Base-by-base conservation (phyloP, 169 alveolate genomes). In the Plasmodium relictum region DNA sequence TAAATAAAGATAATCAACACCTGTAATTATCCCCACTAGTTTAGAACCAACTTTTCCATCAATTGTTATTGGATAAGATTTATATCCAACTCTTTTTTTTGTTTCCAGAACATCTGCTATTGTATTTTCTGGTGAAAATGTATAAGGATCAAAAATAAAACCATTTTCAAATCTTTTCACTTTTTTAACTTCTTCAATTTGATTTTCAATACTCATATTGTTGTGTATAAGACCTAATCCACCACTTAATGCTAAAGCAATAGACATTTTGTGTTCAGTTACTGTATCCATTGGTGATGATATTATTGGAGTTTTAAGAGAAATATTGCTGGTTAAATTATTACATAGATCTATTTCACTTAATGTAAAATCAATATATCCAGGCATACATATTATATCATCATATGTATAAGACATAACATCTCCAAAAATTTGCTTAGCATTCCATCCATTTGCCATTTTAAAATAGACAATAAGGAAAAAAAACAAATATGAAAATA, bases 261-360 rank as follows among this genome's bases (percentile, higher is more conserved):
- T 95, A 22, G 99, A 98, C 99, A 97, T 97, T 50, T 94, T 87
- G 45, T 96, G 94, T 92, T 97, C 99, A 3, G 99, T 97, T 73
- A 97, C 98, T 3, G 99, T 96, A 92, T 97, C 98, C 99, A 97
- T 97, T 31, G 99, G 98, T 6, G 98, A 94, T 16, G 98, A 96
- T 45, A 97, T 95, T 12, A 97, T 69, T 6, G 99, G 99, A 14
- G 95, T 94, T 42, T 93, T 96, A 73, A 97, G 83, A 16, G 74
- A 59, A 72, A 97, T 93, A 66, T 92, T 92, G 78, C 92, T 92
- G 44, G 98, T 95, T 39, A 97, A 50, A 22, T 94, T 88, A 2
- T 97, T 88, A 20, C 93, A 42, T 62, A 96, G 86, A 22, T 93
- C 95, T 41, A 96, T 98, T 12, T 92, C 95, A 41, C 92, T 90